Evolutionary conservation across 116 monocot genomes (phyloP).

Genomic region (Posidonia oceanica): DNA sequence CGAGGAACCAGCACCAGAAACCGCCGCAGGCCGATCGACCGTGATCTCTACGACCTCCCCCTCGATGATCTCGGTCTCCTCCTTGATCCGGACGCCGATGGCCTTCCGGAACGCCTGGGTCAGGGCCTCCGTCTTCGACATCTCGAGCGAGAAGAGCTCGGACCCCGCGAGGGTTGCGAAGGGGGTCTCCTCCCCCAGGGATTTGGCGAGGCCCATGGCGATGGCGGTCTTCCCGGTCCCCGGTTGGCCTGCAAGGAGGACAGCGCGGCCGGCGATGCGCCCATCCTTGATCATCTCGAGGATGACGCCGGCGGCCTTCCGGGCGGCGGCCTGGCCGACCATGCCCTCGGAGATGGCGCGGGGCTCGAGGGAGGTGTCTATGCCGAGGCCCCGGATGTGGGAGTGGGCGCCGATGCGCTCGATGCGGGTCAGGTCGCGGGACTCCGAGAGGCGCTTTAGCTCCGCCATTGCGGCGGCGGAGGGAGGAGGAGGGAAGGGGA

Average conservation of each 20-base stretch:
- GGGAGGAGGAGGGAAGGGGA: not conserved
- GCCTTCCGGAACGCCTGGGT: conserved; percentile 80
- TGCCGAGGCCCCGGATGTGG: conserved; percentile 91
- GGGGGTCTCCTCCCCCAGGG: conserved; percentile 86
- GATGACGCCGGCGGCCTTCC: conserved; percentile 73
- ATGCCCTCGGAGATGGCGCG: conserved; percentile 80
- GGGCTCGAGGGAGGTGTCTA: conserved; percentile 66
- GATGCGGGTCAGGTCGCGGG: conserved; percentile 74
- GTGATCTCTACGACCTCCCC: conserved; percentile 88
- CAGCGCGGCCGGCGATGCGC: conserved; percentile 69
- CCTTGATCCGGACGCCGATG: conserved; percentile 89
- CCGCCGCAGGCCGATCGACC: conserved; percentile 55
- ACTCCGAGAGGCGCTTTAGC: conserved; percentile 70
- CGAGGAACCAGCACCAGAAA: conserved; percentile 5
- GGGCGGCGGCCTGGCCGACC: conserved; percentile 83
- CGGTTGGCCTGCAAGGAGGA: conserved; percentile 91
- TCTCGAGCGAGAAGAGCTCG: conserved; percentile 84
- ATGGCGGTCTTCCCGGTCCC: conserved; percentile 96
- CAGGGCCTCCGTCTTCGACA: conserved; percentile 91
- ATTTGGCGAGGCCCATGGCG: conserved; percentile 91
- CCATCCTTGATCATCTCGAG: conserved; percentile 75
- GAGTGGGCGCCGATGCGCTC: conserved; percentile 98
- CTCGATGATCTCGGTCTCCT: conserved; percentile 96
- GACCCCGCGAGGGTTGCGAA: conserved; percentile 68
- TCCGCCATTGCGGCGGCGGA: conserved; percentile 27